Conservation (phyloP, 768 basidiomycete species). For the Boletus pseudo-olivaceus region DNA sequence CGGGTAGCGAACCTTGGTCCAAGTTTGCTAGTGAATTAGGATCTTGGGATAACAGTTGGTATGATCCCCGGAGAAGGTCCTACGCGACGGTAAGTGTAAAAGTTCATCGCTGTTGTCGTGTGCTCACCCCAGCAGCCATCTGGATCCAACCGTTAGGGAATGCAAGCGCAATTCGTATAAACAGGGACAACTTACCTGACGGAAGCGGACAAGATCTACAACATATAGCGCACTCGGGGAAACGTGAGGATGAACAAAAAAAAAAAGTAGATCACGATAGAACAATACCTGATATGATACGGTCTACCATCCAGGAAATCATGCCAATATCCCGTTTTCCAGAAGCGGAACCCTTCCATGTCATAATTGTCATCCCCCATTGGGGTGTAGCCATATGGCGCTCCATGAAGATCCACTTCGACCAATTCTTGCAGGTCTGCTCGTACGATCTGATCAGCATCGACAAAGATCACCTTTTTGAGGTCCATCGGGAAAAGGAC, state of each 20-base stretch:
- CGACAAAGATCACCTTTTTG: conserved; percentile 98
- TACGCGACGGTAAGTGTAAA: conserved; percentile 22
- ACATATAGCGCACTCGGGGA: conserved; percentile 85
- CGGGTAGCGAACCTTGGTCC: conserved; percentile 67
- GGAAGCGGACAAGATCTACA: conserved; percentile 91
- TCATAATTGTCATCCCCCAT: conserved; percentile 96
- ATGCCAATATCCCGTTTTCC: conserved; percentile 97
- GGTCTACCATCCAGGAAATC: conserved; percentile 79
- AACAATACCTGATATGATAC: conserved; percentile 88
- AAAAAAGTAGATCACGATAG: background rate
- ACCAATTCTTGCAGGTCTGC: conserved; percentile 94
- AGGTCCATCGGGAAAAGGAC: conserved; percentile 99
- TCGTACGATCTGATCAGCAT: conserved; percentile 96
- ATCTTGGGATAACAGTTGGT: conserved; percentile 91
- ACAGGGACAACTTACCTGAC: conserved; percentile 52
- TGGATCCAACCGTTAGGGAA: conserved; percentile 16
- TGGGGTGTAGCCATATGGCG: conserved; percentile 93
- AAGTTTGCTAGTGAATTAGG: conserved; percentile 92
- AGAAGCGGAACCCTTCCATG: conserved; percentile 98
- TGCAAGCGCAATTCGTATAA: background rate
- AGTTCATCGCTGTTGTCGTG: background rate
- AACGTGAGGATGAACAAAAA: conserved; percentile 6
- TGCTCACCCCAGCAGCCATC: conserved; percentile 57
- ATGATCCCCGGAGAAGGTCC: conserved; percentile 89
- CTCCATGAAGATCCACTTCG: conserved; percentile 88